Percentiles rank a stretch among this genome's conserved stretches.
These are phyloP conservation scores for Pythium utonaiense DNA, from an alignment of 352 stramenopile species.

Conservation along the genomic window DNA sequence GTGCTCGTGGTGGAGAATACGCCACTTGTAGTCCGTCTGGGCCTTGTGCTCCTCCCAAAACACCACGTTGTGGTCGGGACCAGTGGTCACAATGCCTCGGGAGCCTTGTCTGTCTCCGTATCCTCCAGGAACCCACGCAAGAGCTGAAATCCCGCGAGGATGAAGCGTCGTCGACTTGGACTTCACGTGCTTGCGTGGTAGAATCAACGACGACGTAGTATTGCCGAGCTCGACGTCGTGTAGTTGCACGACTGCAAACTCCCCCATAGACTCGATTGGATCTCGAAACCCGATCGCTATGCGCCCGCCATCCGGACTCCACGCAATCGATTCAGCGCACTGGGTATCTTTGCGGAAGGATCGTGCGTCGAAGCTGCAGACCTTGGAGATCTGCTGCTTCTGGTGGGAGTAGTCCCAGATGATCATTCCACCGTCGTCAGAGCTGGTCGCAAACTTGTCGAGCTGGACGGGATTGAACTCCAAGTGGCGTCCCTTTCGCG, in stretches of 20 bases:
- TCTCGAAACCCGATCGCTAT: conserved; percentile 81
- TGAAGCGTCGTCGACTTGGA: conserved; percentile 63
- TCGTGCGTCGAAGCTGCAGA: conserved; percentile 49
- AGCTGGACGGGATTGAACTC: conserved; percentile 73
- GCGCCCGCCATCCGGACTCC: conserved; percentile 70
- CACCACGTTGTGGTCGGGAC: conserved; percentile 67
- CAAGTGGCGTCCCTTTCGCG: conserved; percentile 67
- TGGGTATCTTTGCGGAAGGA: conserved; percentile 64
- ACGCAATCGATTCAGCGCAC: conserved; percentile 71
- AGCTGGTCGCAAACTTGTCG: conserved; percentile 70
- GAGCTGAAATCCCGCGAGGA: conserved; percentile 53
- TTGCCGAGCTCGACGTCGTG: conserved; percentile 58
- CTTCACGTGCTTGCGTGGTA: conserved; percentile 55
- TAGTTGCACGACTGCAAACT: conserved; percentile 76
- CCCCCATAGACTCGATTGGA: conserved; percentile 45
- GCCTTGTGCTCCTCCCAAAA: conserved; percentile 68
- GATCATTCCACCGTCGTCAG: conserved; percentile 75
- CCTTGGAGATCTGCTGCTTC: conserved; percentile 54
- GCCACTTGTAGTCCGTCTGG: conserved; percentile 56
- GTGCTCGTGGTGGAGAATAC: conserved; percentile 69
- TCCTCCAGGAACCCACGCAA: conserved; percentile 63
- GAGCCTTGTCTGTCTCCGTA: conserved; percentile 44
- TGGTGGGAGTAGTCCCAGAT: conserved; percentile 74
- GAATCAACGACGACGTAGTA: conserved; percentile 33
- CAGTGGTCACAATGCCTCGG: conserved; percentile 58